Percentiles rank a stretch among this genome's conserved stretches.
Conservation (phyloP, 768 basidiomycete species). For the Peribolospora kevripleyi region DNA sequence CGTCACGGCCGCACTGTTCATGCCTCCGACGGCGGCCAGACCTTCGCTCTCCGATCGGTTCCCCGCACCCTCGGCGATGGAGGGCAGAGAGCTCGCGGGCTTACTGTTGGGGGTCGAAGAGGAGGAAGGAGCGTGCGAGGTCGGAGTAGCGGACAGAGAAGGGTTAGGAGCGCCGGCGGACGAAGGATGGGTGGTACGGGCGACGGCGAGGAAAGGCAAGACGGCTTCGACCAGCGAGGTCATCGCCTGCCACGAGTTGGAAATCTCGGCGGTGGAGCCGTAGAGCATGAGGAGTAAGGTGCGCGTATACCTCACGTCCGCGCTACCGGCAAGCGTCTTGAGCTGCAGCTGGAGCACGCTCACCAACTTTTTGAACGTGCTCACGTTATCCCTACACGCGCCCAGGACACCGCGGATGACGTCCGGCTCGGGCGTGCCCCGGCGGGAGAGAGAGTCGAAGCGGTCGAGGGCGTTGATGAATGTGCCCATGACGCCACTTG, state of each 20-base stretch:
- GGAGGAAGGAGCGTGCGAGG: background rate
- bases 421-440: constrained; percentile 39
- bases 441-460: constrained; percentile 56
- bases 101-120: background rate
- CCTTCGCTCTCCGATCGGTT: background rate
- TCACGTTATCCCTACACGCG: constrained; percentile 58
- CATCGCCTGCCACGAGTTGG: constrained; percentile 58
- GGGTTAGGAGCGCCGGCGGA: constrained; percentile 2
- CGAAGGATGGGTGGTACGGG: background rate
- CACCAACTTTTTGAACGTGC: constrained; percentile 67
- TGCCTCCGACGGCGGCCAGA: background rate
- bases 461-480: constrained; percentile 72
- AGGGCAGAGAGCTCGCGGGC: no score
- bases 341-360: constrained; percentile 58
- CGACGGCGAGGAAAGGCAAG: constrained; percentile 18
- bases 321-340: constrained; percentile 42
- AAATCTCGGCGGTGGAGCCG: constrained; percentile 69
- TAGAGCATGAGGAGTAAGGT: constrained; percentile 69
- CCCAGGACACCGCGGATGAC: constrained; percentile 58
- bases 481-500: constrained; percentile 51
- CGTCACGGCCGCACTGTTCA: background rate
- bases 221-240: constrained; percentile 36
- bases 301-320: constrained; percentile 67
- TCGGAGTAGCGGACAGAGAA: constrained; percentile 12
- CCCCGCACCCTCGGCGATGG: constrained; percentile 1